Percentiles rank a stretch among this genome's conserved stretches.
Evolutionary conservation across 192 early-diverging fungal species (phyloP).

Genomic region (Powellomyces hirtus): DNA sequence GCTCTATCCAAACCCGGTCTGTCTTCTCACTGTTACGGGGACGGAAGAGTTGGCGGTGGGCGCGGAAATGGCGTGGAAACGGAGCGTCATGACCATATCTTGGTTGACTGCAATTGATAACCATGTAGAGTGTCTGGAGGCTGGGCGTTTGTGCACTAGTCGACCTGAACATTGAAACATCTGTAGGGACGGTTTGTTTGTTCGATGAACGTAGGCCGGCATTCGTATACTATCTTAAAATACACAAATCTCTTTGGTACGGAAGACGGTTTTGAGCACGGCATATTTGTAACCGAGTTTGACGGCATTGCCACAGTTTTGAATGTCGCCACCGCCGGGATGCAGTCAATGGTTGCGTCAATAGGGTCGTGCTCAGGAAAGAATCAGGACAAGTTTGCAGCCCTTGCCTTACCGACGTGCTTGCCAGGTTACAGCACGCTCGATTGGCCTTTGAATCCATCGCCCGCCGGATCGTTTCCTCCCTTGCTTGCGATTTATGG

Average conservation of each 20-base stretch:
- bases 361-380: conserved; percentile 34
- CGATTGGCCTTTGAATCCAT: background rate
- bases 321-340: conserved; percentile 28
- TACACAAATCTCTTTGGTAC: conserved; percentile 17
- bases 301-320: conserved; percentile 20
- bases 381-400: conserved; percentile 16
- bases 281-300: background rate
- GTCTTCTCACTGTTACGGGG: conserved; percentile 29
- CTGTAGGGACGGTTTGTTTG: conserved; percentile 31
- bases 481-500: conserved; percentile 24
- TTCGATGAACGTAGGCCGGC: conserved; percentile 39
- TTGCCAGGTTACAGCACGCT: conserved; percentile 23
- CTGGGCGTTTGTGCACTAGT: background rate
- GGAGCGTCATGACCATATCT: conserved; percentile 46
- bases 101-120: conserved; percentile 47
- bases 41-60: background rate
- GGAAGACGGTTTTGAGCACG: background rate
- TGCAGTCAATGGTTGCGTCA: conserved; percentile 17
- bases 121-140: conserved; percentile 15
- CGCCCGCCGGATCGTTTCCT: too few species aligned
- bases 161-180: too few species aligned
- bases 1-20: conserved; percentile 43
- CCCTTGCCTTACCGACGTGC: conserved; percentile 23
- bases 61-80: background rate
- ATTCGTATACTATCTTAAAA: conserved; percentile 19